These are phyloP conservation scores for Podospora australis DNA, from an alignment of 495 filamentous ascomycete species.

Conservation along the genomic window DNA sequence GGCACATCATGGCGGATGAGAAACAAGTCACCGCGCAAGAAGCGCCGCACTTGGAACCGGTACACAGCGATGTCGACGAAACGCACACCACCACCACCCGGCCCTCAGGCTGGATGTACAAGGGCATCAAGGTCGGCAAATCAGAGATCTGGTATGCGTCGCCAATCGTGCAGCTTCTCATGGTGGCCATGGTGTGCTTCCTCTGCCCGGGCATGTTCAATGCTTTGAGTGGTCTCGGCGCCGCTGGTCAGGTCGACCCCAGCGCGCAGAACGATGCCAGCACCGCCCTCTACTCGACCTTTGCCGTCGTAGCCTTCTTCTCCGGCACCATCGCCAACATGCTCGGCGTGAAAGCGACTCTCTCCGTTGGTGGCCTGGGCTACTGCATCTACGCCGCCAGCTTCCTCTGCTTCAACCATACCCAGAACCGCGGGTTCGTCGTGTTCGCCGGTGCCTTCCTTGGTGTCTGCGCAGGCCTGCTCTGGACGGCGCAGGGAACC, in stretches of 20 bases:
- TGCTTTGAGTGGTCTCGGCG: slow-evolving; percentile 68
- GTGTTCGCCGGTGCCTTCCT: slow-evolving; percentile 70
- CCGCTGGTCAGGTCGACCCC: slow-evolving; percentile 59
- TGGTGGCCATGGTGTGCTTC: slow-evolving; percentile 84
- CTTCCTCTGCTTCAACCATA: slow-evolving; percentile 79
- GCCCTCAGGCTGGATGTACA: slow-evolving; percentile 63
- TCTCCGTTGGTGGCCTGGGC: slow-evolving; percentile 76
- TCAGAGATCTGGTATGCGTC: slow-evolving; percentile 66
- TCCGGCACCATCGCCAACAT: slow-evolving; percentile 73
- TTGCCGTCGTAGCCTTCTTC: slow-evolving; percentile 81
- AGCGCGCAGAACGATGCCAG: slow-evolving; percentile 61
- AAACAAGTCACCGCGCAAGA: background rate
- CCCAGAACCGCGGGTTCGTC: slow-evolving; percentile 65
- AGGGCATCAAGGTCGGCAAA: slow-evolving; percentile 48
- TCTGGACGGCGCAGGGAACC: slow-evolving; percentile 90
- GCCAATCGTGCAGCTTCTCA: slow-evolving; percentile 62
- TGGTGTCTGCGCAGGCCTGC: slow-evolving; percentile 72
- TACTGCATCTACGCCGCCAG: slow-evolving; percentile 79
- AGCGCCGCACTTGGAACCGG: too few relatives aligned
- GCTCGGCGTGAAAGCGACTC: slow-evolving; percentile 65
- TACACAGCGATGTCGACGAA: too few relatives aligned
- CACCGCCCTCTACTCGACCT: slow-evolving; percentile 73
- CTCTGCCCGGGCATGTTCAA: slow-evolving; percentile 86
- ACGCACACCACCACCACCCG: slow-evolving; percentile 12
- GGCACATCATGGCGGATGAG: slow-evolving; percentile 13